Conservation (phyloP, 1,284 basidiomycete species). For the Salmacisia buchloeana region DNA sequence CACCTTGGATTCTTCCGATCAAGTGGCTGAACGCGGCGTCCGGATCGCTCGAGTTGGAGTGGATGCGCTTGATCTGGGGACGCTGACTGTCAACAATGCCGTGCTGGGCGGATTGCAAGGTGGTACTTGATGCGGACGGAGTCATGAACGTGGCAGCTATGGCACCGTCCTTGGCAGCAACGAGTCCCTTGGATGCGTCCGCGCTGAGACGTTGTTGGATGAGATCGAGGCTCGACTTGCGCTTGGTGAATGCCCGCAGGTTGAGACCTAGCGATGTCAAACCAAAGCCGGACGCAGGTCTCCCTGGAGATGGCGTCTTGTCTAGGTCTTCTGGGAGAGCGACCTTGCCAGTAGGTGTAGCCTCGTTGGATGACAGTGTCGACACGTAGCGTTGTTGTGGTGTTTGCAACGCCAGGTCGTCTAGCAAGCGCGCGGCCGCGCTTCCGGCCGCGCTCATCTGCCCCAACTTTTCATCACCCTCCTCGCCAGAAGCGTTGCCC, state of each 20-base stretch:
- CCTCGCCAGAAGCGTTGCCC: background rate
- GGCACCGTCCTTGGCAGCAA: background rate
- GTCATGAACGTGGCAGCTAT: conserved; percentile 1
- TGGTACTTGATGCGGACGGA: background rate
- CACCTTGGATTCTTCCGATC: conserved; percentile 11
- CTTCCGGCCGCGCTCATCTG: background rate
- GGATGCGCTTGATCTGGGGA: background rate
- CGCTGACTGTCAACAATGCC: background rate
- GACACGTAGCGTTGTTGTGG: background rate
- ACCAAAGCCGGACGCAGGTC: background rate
- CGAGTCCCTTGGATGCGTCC: background rate
- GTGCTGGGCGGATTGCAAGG: background rate
- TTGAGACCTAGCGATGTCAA: background rate
- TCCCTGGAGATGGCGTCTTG: background rate
- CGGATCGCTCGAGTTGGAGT: background rate
- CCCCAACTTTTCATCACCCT: background rate
- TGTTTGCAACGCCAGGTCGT: background rate
- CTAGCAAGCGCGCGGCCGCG: background rate
- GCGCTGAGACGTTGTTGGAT: background rate
- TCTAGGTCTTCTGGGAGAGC: background rate
- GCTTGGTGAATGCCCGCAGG: background rate
- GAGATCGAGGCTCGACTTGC: background rate
- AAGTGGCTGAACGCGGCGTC: background rate
- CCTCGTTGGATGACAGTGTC: too few species aligned
- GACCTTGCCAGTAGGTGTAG: too few species aligned